These are phyloP conservation scores for Echinochloa phyllopogon DNA, from an alignment of 176 grass and related monocot genomes.

Conservation along the genomic window DNA sequence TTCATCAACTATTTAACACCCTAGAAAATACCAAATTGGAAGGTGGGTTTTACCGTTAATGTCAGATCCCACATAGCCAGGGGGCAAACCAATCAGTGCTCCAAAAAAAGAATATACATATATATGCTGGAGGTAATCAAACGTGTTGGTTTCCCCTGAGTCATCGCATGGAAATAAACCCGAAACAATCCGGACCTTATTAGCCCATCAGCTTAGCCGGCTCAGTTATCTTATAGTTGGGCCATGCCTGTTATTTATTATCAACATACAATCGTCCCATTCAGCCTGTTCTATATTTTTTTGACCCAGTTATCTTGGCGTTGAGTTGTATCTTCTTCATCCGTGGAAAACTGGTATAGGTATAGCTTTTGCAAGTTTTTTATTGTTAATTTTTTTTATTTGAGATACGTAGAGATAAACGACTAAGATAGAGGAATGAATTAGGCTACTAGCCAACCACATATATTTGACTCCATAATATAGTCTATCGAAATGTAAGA, in stretches of 20 bases:
- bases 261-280: too few species aligned
- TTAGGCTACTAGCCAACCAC: too few species aligned
- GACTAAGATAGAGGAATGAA: too few species aligned
- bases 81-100: not conserved
- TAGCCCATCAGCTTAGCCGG: not conserved
- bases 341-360: too few species aligned
- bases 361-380: too few species aligned
- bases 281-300: too few species aligned
- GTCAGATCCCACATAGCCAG: constrained; percentile 11
- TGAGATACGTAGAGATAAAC: too few species aligned
- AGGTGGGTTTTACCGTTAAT: constrained; percentile 2
- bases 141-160: not conserved
- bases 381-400: too few species aligned
- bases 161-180: constrained; percentile 3
- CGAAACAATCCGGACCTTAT: not conserved
- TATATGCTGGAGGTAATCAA: not conserved
- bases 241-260: not conserved
- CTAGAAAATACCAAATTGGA: not conserved
- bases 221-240: not conserved
- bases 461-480: too few species aligned
- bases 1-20: not conserved
- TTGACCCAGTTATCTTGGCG: too few species aligned
- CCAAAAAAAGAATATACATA: not conserved
- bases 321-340: too few species aligned
- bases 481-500: too few species aligned